Percentiles rank a stretch among this genome's conserved stretches.
phyloP scores from a whole-genome alignment of 2,329 filamentous ascomycete species.

The Magnaporthales sp. region DNA sequence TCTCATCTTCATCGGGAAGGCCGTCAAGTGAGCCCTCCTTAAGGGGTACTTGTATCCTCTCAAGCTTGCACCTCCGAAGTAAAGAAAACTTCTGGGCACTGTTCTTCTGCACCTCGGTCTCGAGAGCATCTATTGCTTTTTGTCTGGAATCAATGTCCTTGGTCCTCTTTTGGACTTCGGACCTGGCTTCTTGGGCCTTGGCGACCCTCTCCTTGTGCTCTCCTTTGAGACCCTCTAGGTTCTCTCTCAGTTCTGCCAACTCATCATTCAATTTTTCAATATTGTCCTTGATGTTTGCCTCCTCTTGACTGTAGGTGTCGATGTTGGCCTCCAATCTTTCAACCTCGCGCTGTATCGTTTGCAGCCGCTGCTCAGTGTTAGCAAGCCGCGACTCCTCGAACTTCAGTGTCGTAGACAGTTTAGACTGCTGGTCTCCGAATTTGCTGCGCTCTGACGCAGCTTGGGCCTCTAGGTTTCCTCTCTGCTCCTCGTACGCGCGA shows the following conservation, averaged over 20 bases:
- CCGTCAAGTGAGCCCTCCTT: constrained; percentile 69
- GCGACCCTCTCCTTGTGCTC: constrained; percentile 62
- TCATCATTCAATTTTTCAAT: constrained; percentile 68
- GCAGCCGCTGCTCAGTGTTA: constrained; percentile 60
- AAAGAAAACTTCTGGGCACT: constrained; percentile 76
- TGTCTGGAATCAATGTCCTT: constrained; percentile 69
- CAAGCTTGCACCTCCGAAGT: constrained; percentile 82
- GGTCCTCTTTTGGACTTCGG: constrained; percentile 73
- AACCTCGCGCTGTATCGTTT: constrained; percentile 56
- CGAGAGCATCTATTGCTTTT: constrained; percentile 69
- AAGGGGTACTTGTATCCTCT: constrained; percentile 83
- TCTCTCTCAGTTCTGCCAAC: constrained; percentile 65
- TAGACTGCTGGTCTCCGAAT: constrained; percentile 76
- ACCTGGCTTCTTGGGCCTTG: constrained; percentile 67
- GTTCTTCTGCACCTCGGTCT: constrained; percentile 79
- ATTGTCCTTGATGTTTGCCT: constrained; percentile 63
- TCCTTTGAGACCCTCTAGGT: constrained; percentile 59
- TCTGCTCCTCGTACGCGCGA: constrained; percentile 85
- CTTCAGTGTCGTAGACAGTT: constrained; percentile 52
- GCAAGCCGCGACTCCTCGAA: constrained; percentile 45
- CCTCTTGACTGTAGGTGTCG: constrained; percentile 60
- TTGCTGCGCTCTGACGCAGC: constrained; percentile 77
- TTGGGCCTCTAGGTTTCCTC: constrained; percentile 87
- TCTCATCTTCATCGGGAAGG: constrained; percentile 77
- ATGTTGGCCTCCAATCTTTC: constrained; percentile 62